Percentiles rank a stretch among this genome's conserved stretches.
These are phyloP conservation scores for Penicillium psychrosexuale DNA, from an alignment of 2,329 filamentous ascomycete species.

Conservation along the genomic window DNA sequence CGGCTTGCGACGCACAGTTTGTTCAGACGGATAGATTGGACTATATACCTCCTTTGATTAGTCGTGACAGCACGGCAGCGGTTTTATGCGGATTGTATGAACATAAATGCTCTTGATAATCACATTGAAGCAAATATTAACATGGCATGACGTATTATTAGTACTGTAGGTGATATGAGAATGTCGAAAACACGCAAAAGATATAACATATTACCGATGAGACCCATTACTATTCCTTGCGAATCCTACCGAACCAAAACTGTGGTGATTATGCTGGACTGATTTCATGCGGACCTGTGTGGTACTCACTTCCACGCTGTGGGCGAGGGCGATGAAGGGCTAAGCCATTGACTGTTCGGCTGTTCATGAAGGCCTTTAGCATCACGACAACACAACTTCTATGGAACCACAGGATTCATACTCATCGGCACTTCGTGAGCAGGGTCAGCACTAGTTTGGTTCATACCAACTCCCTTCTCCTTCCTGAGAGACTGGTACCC, in stretches of 20 bases:
- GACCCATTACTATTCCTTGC: neutral
- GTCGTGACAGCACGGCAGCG: neutral
- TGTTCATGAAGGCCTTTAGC: slow-evolving; percentile 19
- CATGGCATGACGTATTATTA: neutral
- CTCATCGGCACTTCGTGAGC: slow-evolving; percentile 15
- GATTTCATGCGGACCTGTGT: neutral
- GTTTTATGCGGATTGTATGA: neutral
- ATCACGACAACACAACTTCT: slow-evolving; percentile 14
- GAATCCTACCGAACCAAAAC: no score
- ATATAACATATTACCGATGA: neutral
- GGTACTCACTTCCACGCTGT: slow-evolving; percentile 10
- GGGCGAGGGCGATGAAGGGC: slow-evolving; percentile 5
- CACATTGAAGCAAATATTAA: neutral
- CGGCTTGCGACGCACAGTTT: neutral
- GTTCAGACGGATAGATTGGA: slow-evolving; percentile 21
- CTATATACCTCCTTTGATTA: slow-evolving; percentile 12
- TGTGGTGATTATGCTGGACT: neutral
- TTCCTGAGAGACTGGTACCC: slow-evolving; percentile 25
- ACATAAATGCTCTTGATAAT: slow-evolving; percentile 3
- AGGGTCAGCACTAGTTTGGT: slow-evolving; percentile 1
- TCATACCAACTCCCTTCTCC: neutral
- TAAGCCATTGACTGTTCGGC: slow-evolving; percentile 15
- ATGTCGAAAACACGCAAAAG: neutral
- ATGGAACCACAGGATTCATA: slow-evolving; percentile 11
- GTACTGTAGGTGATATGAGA: neutral